Base-by-base conservation (phyloP, 139 green algal genomes). In the Picochlorum sp. region DNA sequence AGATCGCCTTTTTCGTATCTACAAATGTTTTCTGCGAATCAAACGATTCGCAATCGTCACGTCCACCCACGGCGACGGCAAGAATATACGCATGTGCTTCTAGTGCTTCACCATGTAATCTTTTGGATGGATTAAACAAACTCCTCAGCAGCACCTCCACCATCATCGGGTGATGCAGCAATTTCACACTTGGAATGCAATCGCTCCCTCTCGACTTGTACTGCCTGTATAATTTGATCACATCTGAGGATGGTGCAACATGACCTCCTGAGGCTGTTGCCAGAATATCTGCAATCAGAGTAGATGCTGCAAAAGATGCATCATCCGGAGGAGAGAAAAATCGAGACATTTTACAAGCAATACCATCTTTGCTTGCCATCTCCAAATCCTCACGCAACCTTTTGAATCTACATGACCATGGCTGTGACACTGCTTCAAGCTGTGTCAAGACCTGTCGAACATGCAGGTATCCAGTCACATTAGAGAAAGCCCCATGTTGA, bases 391-490 rank as follows among this genome's bases (percentile, higher is more conserved):
- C 77, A 1, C 54, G 41, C 13, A 88, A 34, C 8, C 82, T 67
- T 9, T 72, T 65, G 61, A 85, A 88, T 34, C 77, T 56, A 5
- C 47, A 49, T 3, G 76, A 80, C 4, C 65, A 37, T 13, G 49
- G 38, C 11, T 14, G 8, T 21, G 18, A 21, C 30, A 26, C 21
- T 13, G 52, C 30, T 7, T 8, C 30, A 23, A 47, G 28, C 13
- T 23, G 15, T 14, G 2, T 9, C 13, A 69, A 30, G 51, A 87
- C 45, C 63, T 78, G 71, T 77, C 86, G 79, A 14, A 77, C 80
- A 58, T 91, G 81, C 28, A 83, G 58, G 45, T 91, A 92, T 3
- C 77, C 87, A 78, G 88, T 85, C 57, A 83, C 71, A 62, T 63
- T 80, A 8, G 30, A 45, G n/a, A 49, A 21, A 16, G 16, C 41